Conservation (phyloP, 192 early-diverging fungal genomes). For the Phycomyces nitens region DNA sequence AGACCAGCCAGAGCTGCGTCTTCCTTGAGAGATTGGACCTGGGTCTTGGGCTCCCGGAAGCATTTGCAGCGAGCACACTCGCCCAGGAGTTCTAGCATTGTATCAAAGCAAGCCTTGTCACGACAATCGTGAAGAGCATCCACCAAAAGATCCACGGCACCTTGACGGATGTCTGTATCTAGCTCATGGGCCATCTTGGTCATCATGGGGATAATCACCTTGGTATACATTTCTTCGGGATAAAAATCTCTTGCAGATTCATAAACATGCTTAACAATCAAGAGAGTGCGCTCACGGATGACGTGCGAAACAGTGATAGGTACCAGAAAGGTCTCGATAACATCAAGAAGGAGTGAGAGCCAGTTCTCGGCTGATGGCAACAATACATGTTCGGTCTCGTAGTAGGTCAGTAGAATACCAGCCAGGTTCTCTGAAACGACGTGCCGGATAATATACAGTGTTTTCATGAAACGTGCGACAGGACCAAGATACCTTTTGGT, state of each 20-base stretch:
- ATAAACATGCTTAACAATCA: conserved; percentile 46
- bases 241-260: conserved; percentile 51
- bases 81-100: conserved; percentile 31
- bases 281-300: conserved; percentile 34
- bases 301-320: conserved; percentile 19
- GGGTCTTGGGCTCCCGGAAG: background rate
- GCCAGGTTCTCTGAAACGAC: conserved; percentile 42
- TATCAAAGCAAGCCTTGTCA: conserved; percentile 31
- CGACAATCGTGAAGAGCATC: conserved; percentile 27
- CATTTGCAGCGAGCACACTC: conserved; percentile 42
- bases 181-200: conserved; percentile 34
- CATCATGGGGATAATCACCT: conserved; percentile 46
- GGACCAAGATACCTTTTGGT: conserved; percentile 29
- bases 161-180: conserved; percentile 32
- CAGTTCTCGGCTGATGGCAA: conserved; percentile 53
- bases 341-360: conserved; percentile 42
- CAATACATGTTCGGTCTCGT: conserved; percentile 47
- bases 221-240: conserved; percentile 37
- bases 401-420: conserved; percentile 45
- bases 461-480: conserved; percentile 42
- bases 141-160: conserved; percentile 39
- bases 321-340: conserved; percentile 43
- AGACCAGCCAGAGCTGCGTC: background rate
- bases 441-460: conserved; percentile 40
- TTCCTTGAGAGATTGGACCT: background rate